Evolutionary conservation across 441 rosid species (phyloP), one percentile per base, ranked within the genome.

Genomic region (Eruca vesicaria): DNA sequence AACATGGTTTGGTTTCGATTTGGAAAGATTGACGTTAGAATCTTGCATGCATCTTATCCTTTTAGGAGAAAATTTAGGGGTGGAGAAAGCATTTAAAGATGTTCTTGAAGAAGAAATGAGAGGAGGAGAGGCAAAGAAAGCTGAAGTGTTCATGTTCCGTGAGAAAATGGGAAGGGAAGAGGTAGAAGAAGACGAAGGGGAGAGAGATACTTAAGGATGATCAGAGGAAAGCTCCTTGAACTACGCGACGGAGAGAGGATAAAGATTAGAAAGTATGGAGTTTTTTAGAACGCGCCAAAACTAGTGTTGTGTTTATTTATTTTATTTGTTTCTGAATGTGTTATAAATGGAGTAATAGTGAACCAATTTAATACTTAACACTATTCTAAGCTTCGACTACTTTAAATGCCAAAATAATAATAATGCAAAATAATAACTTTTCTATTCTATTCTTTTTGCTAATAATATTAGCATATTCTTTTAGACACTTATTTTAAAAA

Each of bases 141-240:
- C 63, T 3, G 41, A 43, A 63, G 83, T 68, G 69, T 61, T 74
- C 97, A 91, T 89, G 86, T 76, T 81, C 81, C 82, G 84, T 28
- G 29, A 64, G 31, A 66, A 41, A 59, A 43, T 75, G 12, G 5
- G 32, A 29, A 28, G 31, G 31, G 5, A 28, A 28, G 38, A 29
- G 66, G 23, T 35, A 9, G 52, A 48, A 18, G 55, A 43, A 59
- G 60, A 38, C 18, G 29, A 45, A 7, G 33, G 5, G 41, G 64
- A 50, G 21, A 41, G 68, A 68, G 20, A 50, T 56, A 57, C 28
- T 28, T 41, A 29, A 21, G 63, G 75, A 19, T 19, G 69, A 78
- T 56, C 60, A 55, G 16, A 63, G 41, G 14, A 76, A 33, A 65
- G 43, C 58, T 70, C 71, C 45, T 77, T 65, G 55, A 63, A 64